Evolutionary conservation across 805 yeast genomes (phyloP), one percentile per base, ranked within the genome.

Genomic region (Candida tibetensis): DNA sequence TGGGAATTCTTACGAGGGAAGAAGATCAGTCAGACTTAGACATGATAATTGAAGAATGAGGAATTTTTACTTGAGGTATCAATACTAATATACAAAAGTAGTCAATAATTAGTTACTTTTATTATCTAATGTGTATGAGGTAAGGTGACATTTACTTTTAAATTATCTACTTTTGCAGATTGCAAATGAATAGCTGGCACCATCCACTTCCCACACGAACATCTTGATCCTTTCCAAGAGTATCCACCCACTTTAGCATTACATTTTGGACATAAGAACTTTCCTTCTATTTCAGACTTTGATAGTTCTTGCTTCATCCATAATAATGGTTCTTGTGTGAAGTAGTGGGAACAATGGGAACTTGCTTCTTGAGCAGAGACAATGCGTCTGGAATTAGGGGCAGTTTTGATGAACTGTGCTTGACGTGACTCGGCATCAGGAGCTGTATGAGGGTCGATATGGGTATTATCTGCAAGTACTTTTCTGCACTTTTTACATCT

Each of bases 131-230:
- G 29, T 6, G 15, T 7, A 27, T 27, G 15, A 13, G 30, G 16
- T 4, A 14, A 19, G 26, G 32, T 16, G 17, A 27, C 5, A 14
- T n/a, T 13, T 6, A 15, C 10, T 27, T 36, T 40, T 3, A 40
- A 19, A 13, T 40, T 40, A 56, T 91, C 97, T 4, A 87, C 91
- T 57, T 86, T 85, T 5, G 89, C 83, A 19, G 81, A 69, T 58
- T 82, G 89, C 39, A 93, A 60, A 57, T 85, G 87, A 42, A 93
- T 74, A 1, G 95, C 95, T 0, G 99, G 99, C 7, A 87, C 76
- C 72, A 91, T 82, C 99, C 99, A 93, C 51, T 78, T 79, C 2
- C 97, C 97, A 60, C 99, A 93, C 41, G 93, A 79, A 60, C 99
- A 93, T 51, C 95, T 69, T 2, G 91, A 79, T 0, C 99, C 99